Evolutionary conservation across 805 yeast genomes (phyloP).

Genomic region (Yamadazyma laniorum): DNA sequence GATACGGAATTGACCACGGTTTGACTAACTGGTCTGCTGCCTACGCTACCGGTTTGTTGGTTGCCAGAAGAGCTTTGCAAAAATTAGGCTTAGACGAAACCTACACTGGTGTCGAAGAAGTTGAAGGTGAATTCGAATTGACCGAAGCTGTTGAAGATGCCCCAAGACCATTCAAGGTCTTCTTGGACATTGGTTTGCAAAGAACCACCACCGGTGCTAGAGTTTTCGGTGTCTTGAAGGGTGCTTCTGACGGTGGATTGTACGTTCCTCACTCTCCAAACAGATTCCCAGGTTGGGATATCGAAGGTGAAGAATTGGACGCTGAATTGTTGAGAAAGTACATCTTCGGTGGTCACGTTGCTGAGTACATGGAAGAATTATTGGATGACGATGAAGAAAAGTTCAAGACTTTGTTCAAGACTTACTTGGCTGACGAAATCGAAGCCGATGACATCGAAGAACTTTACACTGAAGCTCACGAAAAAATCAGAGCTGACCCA

Average conservation of each 20-base stretch:
- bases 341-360: slow-evolving; percentile 99
- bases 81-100: slow-evolving; percentile 98
- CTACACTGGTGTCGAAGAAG: slow-evolving; percentile 98
- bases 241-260: slow-evolving; percentile 99
- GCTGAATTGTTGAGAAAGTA: slow-evolving; percentile 96
- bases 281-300: slow-evolving; percentile 99
- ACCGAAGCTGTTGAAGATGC: slow-evolving; percentile 99
- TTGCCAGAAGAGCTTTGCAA: slow-evolving; percentile 98
- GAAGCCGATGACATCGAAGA: slow-evolving; percentile 98
- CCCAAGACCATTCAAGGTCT: slow-evolving; percentile 99
- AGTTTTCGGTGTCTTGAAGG: slow-evolving; percentile 98
- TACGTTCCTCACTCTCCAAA: slow-evolving; percentile 98
- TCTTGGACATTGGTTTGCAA: slow-evolving; percentile 98
- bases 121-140: slow-evolving; percentile 97
- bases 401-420: slow-evolving; percentile 93
- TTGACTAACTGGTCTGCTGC: slow-evolving; percentile 99
- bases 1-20: slow-evolving; percentile 97
- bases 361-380: slow-evolving; percentile 99
- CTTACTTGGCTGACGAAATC: slow-evolving; percentile 94
- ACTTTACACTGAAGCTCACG: slow-evolving; percentile 91
- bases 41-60: slow-evolving; percentile 96
- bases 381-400: slow-evolving; percentile 99
- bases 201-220: slow-evolving; percentile 99
- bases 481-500: slow-evolving; percentile 95
- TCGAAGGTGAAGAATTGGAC: slow-evolving; percentile 97